phyloP scores from a whole-genome alignment of 176 grass and related monocot species.

The Tillandsia leiboldiana region DNA sequence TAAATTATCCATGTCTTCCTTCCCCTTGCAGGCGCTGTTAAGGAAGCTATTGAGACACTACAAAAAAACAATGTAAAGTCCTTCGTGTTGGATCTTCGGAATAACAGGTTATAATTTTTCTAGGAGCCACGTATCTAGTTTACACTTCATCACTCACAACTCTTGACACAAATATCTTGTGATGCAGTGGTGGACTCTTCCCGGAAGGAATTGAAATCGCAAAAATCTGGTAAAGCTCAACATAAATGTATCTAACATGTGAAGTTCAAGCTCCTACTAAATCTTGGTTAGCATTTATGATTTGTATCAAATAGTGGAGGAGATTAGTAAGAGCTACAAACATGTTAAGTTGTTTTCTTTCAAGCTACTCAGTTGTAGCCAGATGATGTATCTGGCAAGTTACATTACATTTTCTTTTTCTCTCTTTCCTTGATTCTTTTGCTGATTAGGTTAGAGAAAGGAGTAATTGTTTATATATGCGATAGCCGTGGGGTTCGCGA shows the following conservation, averaged over 20 bases:
- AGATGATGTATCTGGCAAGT: neutral
- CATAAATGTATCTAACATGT: neutral
- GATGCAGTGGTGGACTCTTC: conserved; percentile 88
- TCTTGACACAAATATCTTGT: conserved; percentile 26
- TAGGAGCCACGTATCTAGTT: neutral
- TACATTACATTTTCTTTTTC: neutral
- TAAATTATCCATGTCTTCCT: neutral
- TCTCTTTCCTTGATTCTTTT: neutral
- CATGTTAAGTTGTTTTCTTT: neutral
- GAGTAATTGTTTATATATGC: conserved; percentile 93
- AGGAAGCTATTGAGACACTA: conserved; percentile 80
- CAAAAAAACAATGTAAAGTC: conserved; percentile 82
- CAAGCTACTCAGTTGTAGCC: neutral
- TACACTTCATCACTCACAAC: neutral
- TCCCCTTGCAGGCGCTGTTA: conserved; percentile 52
- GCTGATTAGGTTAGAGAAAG: conserved; percentile 85
- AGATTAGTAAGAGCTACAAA: neutral
- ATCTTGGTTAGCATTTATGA: neutral
- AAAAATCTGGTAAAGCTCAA: conserved; percentile 69
- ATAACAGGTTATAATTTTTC: conserved; percentile 54
- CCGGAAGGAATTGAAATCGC: conserved; percentile 98
- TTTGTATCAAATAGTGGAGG: neutral
- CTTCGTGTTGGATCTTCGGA: conserved; percentile 88
- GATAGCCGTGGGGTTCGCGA: conserved; percentile 82
- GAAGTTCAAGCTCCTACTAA: neutral